These are phyloP conservation scores for Epichloe bromicola DNA, from an alignment of 2,329 filamentous ascomycete species.

Conservation along the genomic window DNA sequence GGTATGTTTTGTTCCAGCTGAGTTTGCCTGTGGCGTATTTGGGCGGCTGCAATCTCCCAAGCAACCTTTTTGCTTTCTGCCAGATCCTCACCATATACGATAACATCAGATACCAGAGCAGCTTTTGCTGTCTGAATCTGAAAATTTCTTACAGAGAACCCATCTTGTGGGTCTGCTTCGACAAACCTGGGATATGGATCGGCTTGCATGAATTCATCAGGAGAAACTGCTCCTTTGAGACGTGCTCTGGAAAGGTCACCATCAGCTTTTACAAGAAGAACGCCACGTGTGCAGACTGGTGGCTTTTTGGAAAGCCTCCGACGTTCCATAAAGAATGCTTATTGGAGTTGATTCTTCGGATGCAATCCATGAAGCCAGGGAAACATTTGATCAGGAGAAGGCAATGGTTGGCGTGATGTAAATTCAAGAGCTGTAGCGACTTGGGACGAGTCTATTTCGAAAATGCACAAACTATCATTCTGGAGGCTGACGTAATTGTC, in stretches of 20 bases:
- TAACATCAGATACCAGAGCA: slow-evolving; percentile 78
- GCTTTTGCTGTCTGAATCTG: slow-evolving; percentile 89
- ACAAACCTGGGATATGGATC: slow-evolving; percentile 48
- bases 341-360: slow-evolving; percentile 74
- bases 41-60: slow-evolving; percentile 61
- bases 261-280: slow-evolving; percentile 82
- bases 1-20: slow-evolving; percentile 42
- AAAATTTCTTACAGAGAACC: slow-evolving; percentile 93
- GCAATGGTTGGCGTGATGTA: slow-evolving; percentile 64
- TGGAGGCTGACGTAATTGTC: slow-evolving; percentile 41
- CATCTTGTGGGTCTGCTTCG: slow-evolving; percentile 74
- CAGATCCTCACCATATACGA: slow-evolving; percentile 73
- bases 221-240: slow-evolving; percentile 75
- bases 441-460: slow-evolving; percentile 55
- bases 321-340: slow-evolving; percentile 75
- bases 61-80: slow-evolving; percentile 48
- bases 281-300: slow-evolving; percentile 57
- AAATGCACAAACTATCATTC: slow-evolving; percentile 48
- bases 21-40: slow-evolving; percentile 58
- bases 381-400: slow-evolving; percentile 76
- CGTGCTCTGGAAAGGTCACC: slow-evolving; percentile 62
- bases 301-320: slow-evolving; percentile 60
- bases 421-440: slow-evolving; percentile 65
- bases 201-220: slow-evolving; percentile 61
- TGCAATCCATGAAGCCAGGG: slow-evolving; percentile 95